Percentiles rank a stretch among this genome's conserved stretches.
Conservation (phyloP, 139 green algal genomes). For the Chlamydomonas schloesseri region DNA sequence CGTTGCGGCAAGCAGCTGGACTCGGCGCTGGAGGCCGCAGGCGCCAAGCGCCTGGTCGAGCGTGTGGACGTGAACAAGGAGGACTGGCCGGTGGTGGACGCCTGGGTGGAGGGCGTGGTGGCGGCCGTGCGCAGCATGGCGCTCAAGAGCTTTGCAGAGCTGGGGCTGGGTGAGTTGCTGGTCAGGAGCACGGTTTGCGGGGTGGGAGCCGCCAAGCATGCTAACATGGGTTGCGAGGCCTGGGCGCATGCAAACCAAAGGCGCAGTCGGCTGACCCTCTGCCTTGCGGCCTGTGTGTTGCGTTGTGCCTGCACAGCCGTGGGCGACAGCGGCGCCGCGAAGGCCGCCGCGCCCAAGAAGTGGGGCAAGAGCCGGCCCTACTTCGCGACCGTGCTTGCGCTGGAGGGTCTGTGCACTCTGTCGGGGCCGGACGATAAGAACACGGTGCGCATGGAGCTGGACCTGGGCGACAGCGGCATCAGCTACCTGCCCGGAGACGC, state of each 20-base stretch:
- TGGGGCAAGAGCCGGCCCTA: conserved; percentile 82
- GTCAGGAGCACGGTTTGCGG: not conserved
- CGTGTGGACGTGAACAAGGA: conserved; percentile 85
- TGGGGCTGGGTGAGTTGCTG: conserved; percentile 40
- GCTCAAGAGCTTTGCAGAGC: conserved; percentile 68
- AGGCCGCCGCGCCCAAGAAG: conserved; percentile 39
- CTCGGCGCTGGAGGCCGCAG: conserved; percentile 64
- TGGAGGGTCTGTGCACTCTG: conserved; percentile 81
- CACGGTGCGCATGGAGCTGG: conserved; percentile 85
- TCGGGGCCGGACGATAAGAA: conserved; percentile 79
- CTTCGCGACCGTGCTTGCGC: conserved; percentile 63
- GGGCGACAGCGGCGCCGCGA: not conserved
- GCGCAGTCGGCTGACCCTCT: not conserved
- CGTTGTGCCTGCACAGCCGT: not conserved
- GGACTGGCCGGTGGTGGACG: conserved; percentile 82
- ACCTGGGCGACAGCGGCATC: conserved; percentile 81
- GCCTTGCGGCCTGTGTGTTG: no score
- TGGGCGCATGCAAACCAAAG: not conserved
- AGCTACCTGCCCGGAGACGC: conserved; percentile 87
- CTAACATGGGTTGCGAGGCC: not conserved
- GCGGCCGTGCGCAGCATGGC: conserved; percentile 52
- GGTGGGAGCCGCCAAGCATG: no score
- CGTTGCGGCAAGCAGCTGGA: conserved; percentile 86
- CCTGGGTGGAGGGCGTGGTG: conserved; percentile 74
- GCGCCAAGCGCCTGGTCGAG: conserved; percentile 52